Base-by-base conservation (phyloP, 352 stramenopile genomes). In the Phytophthora lateralis region DNA sequence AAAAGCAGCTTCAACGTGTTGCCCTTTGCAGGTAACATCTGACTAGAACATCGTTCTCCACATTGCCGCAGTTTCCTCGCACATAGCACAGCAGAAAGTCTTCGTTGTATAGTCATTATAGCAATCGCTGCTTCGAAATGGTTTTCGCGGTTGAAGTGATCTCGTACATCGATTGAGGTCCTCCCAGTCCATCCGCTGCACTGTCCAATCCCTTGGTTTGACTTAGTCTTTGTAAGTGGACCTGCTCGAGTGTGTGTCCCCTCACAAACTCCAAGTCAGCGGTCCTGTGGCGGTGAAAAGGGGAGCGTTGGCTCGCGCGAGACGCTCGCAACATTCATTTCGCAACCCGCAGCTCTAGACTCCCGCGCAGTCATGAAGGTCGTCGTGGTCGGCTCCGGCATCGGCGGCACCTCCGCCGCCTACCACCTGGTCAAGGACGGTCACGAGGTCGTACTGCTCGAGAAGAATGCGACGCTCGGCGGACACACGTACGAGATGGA, bases 401-500 rank as follows among this genome's bases (percentile, higher is more conserved):
- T 95, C 42, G 84, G 86, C 62, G 86, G 86, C 63, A 93, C 65
- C 50, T 95, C 86, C 20, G 84, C 86, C 24, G 86, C 86, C 48
- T 95, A 93, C 59, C 86, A 95, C 55, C 63, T 95, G 44, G 80
- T 82, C 55, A 90, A 91, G 58, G 83, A 93, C 56, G 86, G 84
- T 48, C 86, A 95, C 50, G 84, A 95, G 59, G 86, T 95, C 34
- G 43, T 89, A 26, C 65, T 95, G 37, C 70, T 95, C 20, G 86
- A 95, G 60, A 89, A 91, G 73, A 90, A 93, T 55, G 80, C 85
- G 56, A 81, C 72, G 50, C 61, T 95, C 17, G 86, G 86, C 29
- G 86, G 86, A 42, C 86, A 95, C 78, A 89, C 86, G 66, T 93
- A 90, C 69, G 79, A 89, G 61, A 91, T 93, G 79, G 84, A 95